Percentiles rank a stretch among this genome's conserved stretches.
Conservation (phyloP, 73 alveolate genomes). For the Loxodes magnus region DNA sequence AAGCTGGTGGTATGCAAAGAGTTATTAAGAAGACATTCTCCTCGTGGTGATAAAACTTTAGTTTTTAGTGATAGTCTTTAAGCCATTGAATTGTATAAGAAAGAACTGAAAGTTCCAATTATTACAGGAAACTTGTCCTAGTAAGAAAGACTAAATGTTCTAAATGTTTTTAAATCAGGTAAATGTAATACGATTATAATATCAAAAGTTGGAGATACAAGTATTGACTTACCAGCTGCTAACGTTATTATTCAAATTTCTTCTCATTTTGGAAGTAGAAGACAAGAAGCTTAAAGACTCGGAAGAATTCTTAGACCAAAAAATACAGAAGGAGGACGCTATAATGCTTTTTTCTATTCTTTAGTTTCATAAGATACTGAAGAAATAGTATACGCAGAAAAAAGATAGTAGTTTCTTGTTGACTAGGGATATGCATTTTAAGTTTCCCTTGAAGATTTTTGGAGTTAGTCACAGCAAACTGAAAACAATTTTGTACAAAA, state of each 20-base stretch:
- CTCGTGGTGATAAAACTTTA: slow-evolving; percentile 84
- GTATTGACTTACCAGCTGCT: slow-evolving; percentile 94
- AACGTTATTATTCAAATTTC: slow-evolving; percentile 91
- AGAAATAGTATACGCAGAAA: slow-evolving; percentile 88
- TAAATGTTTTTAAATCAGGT: slow-evolving; percentile 43
- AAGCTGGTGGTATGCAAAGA: slow-evolving; percentile 71
- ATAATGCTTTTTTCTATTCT: slow-evolving; percentile 91
- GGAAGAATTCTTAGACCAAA: slow-evolving; percentile 96
- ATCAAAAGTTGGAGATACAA: slow-evolving; percentile 93
- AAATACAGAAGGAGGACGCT: slow-evolving; percentile 33
- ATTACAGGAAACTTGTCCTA: slow-evolving; percentile 46
- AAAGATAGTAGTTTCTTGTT: slow-evolving; percentile 85
- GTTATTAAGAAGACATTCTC: slow-evolving; percentile 47
- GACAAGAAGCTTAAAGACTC: slow-evolving; percentile 94
- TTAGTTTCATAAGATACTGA: slow-evolving; percentile 84
- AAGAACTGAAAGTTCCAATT: slow-evolving; percentile 35
- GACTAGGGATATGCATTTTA: slow-evolving; percentile 88
- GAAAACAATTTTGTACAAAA: too few species aligned
- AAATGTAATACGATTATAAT: slow-evolving; percentile 56
- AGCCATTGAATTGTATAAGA: slow-evolving; percentile 57
- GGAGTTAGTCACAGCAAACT: slow-evolving; percentile 2
- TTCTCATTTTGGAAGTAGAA: slow-evolving; percentile 86
- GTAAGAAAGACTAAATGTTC: slow-evolving; percentile 42
- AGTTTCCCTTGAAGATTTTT: slow-evolving; percentile 34
- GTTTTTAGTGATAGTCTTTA: slow-evolving; percentile 86